These are phyloP conservation scores for Colletotrichum sp. DNA, from an alignment of 2,329 filamentous ascomycete species.

Conservation along the genomic window DNA sequence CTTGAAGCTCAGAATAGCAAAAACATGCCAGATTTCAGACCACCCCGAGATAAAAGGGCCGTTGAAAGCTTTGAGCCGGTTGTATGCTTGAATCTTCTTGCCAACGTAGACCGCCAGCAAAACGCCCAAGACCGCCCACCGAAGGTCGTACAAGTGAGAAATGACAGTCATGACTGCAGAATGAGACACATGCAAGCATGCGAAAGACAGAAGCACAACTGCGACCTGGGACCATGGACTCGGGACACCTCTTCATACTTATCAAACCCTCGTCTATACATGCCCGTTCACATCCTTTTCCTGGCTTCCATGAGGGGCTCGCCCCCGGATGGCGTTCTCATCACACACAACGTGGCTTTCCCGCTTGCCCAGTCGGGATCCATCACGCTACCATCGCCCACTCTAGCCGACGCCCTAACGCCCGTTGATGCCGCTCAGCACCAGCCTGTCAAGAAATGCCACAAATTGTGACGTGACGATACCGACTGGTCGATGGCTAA, in stretches of 20 bases:
- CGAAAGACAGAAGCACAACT: not conserved
- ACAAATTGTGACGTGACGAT: not conserved
- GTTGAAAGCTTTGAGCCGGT: conserved; percentile 7
- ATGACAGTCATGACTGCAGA: not conserved
- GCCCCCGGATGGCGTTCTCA: not conserved
- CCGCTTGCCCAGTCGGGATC: not conserved
- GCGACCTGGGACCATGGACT: not conserved
- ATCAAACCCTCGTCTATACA: not conserved
- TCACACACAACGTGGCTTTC: not conserved
- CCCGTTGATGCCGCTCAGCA: not conserved
- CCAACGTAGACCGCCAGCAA: not conserved
- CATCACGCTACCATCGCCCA: not conserved
- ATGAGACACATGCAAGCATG: not conserved
- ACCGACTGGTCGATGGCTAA: not conserved
- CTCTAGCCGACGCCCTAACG: not conserved
- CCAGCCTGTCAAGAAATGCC: not conserved
- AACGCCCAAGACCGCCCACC: not conserved
- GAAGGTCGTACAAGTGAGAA: not conserved
- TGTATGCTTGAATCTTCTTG: conserved; percentile 2
- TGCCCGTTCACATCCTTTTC: not conserved
- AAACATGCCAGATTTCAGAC: conserved; percentile 3
- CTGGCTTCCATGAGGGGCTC: not conserved
- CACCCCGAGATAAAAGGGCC: not conserved
- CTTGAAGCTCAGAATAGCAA: conserved; percentile 10
- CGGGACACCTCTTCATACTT: not conserved